Base-by-base conservation (phyloP, 2,329 filamentous ascomycete species). In the Pyrenophora teres region DNA sequence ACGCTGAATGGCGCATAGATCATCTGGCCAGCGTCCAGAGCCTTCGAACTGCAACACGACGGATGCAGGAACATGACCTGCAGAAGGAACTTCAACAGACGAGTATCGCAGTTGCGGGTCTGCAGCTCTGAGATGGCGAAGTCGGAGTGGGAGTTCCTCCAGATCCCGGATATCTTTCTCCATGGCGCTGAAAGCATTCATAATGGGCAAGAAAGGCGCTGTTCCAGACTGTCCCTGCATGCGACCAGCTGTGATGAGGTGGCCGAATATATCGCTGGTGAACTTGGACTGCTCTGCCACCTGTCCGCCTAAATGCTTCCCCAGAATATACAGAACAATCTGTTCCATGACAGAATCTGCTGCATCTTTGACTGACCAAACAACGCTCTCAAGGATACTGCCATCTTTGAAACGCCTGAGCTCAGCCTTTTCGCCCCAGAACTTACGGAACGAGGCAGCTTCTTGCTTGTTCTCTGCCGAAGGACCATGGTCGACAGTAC, bases 341-440 rank as follows among this genome's bases (percentile, higher is more conserved):
- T 96, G 91, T 65, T 91, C 83, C 45, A 91, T 84, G 16, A 96
- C 84, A 6, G 87, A 83, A 27, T 76, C 78, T 1, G 85, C 78
- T 1, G 82, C 78, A 47, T 83, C 81, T 59, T 86, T 83, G 2
- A 80, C 56, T 2, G 75, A 80, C 94, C 94, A 99, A 16, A 96
- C 87, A 25, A 97, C 79, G 66, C 90, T 96, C 73, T 99, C 95
- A 7, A 92, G 81, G 60, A 99, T 97, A 63, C 88, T 93, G 18
- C 94, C 94, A 67, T 97, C 92, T 65, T 92, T 95, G 79, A 99
- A 99, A 16, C 94, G 89, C 59, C 94, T 85, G 39, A 99, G 80
- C 72, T 99, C 94, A 1, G 94, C 85, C 71, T 94, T 96, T 8
- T 93, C 88, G 6, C 93, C 94, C 94, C 95, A 99, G 70, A 99